Base-by-base conservation (phyloP, 192 early-diverging fungal genomes). In the Backusella psychrophila region DNA sequence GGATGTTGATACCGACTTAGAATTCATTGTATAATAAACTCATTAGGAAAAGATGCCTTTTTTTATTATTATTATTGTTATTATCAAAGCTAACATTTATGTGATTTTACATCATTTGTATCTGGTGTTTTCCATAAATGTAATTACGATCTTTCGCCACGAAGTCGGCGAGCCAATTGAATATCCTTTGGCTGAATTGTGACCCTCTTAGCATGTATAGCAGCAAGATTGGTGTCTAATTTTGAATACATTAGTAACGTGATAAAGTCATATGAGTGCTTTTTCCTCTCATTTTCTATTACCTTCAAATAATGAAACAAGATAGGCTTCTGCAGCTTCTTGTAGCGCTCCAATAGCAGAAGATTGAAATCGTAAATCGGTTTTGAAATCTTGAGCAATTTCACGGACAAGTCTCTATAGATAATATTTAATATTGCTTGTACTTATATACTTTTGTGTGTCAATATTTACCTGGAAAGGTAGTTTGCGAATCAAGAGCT, bases 171-270 rank as follows among this genome's bases (percentile, higher is more conserved):
- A 77, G 97, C 97, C 77, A 99, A 89, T 90, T 99, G 98, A 82
- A 99, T 95, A 86, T 99, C 98, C 92, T 98, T 98, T 81, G 97
- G 98, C 88, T 99, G 97, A 86, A 99, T 99, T 84, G 98, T 99
- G 78, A 99, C 98, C 87, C 98, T 92, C 93, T 98, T 98, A 85
- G 96, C 98, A 85, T 99, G 98, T 90, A 83, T 80, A 78, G 97
- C 98, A 56, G 97, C 97, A 84, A 99, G 87, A 85, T 99, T 99
- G 80, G 97, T 99, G 87, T 99, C 97, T 87, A 96, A 49, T 49
- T 49, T 49, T 49, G 46, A 49, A 49, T 49, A 49, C 6, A 21
- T 49, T 1, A 49, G 46, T 49, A 49, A 49, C 46, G 46, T 49
- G 46, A 49, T 49, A 49, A 49, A 7, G 46, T 49, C 46, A 49